Evolutionary conservation across 805 yeast genomes (phyloP).

Genomic region (Yarrowia deformans): DNA sequence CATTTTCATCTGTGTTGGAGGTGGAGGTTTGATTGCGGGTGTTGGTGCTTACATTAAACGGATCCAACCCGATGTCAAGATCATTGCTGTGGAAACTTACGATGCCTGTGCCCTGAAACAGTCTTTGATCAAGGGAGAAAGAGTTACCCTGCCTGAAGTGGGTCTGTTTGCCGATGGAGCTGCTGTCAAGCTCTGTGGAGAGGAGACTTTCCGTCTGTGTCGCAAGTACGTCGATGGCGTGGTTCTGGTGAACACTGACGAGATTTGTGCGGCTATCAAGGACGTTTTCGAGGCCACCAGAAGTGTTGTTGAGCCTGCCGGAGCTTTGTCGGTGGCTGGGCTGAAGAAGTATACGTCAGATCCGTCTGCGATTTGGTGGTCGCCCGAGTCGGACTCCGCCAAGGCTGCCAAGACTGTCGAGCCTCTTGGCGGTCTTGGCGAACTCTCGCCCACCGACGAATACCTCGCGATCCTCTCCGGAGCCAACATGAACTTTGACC

Average conservation of each 20-base stretch:
- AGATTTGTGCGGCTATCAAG: slow-evolving; percentile 94
- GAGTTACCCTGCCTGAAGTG: slow-evolving; percentile 68
- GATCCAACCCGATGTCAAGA: slow-evolving; percentile 95
- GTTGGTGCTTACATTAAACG: slow-evolving; percentile 88
- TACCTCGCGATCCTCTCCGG: slow-evolving; percentile 91
- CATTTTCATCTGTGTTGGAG: slow-evolving; percentile 92
- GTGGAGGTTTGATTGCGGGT: slow-evolving; percentile 96
- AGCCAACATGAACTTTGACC: slow-evolving; percentile 97
- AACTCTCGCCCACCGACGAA: slow-evolving; percentile 44
- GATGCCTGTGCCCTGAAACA: slow-evolving; percentile 94
- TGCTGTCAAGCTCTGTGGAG: slow-evolving; percentile 89
- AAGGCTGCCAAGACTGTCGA: neutral
- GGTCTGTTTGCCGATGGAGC: slow-evolving; percentile 99
- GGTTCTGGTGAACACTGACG: slow-evolving; percentile 85
- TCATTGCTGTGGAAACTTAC: slow-evolving; percentile 93
- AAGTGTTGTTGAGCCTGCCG: slow-evolving; percentile 93
- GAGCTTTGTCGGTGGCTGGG: slow-evolving; percentile 97
- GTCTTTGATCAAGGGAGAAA: slow-evolving; percentile 64
- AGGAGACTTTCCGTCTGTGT: slow-evolving; percentile 86
- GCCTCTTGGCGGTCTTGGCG: no score
- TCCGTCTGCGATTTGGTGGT: slow-evolving; percentile 26
- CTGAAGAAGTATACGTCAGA: slow-evolving; percentile 76
- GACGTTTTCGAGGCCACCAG: slow-evolving; percentile 97
- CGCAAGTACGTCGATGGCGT: slow-evolving; percentile 86
- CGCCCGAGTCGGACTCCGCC: neutral